Conservation (phyloP, 2,329 filamentous ascomycete species). For the Clonostachys rhizophaga region DNA sequence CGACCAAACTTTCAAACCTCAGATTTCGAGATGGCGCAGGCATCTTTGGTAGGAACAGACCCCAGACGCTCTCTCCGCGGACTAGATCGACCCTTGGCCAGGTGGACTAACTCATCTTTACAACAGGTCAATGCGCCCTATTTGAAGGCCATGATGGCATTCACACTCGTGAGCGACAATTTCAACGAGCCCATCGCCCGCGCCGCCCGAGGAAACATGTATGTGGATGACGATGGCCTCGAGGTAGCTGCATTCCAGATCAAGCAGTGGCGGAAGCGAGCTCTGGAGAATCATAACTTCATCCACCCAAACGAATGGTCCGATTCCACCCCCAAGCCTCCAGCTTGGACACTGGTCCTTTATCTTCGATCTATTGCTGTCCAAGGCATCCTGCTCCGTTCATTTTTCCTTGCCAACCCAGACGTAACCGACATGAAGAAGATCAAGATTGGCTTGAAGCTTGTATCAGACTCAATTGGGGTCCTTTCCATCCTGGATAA, state of each 20-base stretch:
- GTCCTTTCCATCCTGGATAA: slow-evolving; percentile 1
- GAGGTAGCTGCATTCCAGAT: slow-evolving; percentile 20
- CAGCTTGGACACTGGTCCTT: slow-evolving; percentile 1
- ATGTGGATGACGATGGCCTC: slow-evolving; percentile 15
- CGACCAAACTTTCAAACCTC: slow-evolving; percentile 7
- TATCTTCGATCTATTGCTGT: slow-evolving; percentile 1
- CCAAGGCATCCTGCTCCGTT: slow-evolving; percentile 1
- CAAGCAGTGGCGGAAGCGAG: slow-evolving; percentile 15
- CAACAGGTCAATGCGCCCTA: slow-evolving; percentile 4
- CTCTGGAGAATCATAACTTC: slow-evolving; percentile 6
- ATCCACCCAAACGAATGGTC: not conserved
- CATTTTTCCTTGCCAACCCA: slow-evolving; percentile 2
- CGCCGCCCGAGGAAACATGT: slow-evolving; percentile 5
- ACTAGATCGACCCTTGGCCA: too few species aligned
- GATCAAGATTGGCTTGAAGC: not conserved
- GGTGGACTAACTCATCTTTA: too few species aligned
- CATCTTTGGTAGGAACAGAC: not conserved
- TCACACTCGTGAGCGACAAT: slow-evolving; percentile 12
- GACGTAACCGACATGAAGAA: not conserved
- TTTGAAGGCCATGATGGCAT: slow-evolving; percentile 9
- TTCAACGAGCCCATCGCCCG: slow-evolving; percentile 8
- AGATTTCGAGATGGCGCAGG: slow-evolving; percentile 1
- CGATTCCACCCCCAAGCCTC: not conserved
- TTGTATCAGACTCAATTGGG: not conserved
- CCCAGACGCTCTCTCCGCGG: not conserved